Conservation (phyloP, 768 basidiomycete genomes). For the Paxillus ammoniavirescens region DNA sequence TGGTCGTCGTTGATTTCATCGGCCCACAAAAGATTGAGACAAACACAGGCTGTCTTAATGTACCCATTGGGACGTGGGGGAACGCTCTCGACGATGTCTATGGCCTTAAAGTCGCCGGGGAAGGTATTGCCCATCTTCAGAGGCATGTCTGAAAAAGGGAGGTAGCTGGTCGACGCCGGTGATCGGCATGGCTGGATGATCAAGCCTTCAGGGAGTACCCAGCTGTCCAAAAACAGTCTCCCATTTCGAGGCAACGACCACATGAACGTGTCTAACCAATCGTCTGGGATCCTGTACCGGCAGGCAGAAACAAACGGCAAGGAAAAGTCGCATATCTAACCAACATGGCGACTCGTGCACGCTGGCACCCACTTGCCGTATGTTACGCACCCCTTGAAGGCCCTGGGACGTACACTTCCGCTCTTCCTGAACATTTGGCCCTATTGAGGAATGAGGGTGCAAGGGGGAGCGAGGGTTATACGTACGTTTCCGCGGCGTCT, state of each 20-base stretch:
- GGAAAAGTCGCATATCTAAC: background rate
- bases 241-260: slow-evolving; percentile 6
- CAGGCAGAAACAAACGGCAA: too few relatives aligned
- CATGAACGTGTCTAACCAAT: slow-evolving; percentile 2
- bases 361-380: too few relatives aligned
- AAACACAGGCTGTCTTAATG: slow-evolving; percentile 63
- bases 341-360: too few relatives aligned
- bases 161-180: slow-evolving; percentile 29
- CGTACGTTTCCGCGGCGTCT: too few relatives aligned
- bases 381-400: too few relatives aligned
- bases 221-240: background rate
- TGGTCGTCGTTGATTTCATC: slow-evolving; percentile 73
- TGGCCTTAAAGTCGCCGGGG: slow-evolving; percentile 51
- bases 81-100: slow-evolving; percentile 58
- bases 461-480: too few relatives aligned
- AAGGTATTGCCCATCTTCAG: slow-evolving; percentile 47
- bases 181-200: slow-evolving; percentile 1
- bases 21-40: slow-evolving; percentile 60
- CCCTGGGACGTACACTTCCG: too few relatives aligned
- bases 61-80: slow-evolving; percentile 51
- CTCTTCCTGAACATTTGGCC: too few relatives aligned
- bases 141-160: slow-evolving; percentile 50
- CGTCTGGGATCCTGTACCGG: too few relatives aligned
- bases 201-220: background rate
- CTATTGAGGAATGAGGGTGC: too few relatives aligned